phyloP scores from a whole-genome alignment of 1,284 basidiomycete genomes.

The Irpex lacteus region DNA sequence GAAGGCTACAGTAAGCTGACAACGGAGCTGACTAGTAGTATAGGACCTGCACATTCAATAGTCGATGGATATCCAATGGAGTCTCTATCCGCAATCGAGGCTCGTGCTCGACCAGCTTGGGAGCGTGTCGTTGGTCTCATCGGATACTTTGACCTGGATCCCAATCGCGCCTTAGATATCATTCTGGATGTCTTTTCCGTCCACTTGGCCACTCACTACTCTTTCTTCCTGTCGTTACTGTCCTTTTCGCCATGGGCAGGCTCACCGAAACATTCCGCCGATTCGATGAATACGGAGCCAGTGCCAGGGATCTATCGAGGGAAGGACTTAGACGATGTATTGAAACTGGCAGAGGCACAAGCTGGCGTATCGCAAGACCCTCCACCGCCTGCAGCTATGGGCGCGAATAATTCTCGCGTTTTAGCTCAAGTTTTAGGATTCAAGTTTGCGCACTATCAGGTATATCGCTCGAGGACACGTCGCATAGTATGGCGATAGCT shows the following conservation, averaged over 20 bases:
- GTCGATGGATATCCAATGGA: conserved; percentile 62
- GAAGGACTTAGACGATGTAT: conserved; percentile 64
- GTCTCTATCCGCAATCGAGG: conserved; percentile 50
- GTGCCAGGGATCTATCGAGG: conserved; percentile 46
- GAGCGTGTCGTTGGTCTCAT: conserved; percentile 85
- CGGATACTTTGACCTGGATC: conserved; percentile 95
- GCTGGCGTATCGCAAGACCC: conserved; percentile 17
- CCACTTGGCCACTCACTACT: conserved; percentile 80
- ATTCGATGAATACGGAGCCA: conserved; percentile 35
- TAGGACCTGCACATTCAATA: conserved; percentile 70
- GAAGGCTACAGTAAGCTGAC: conserved; percentile 96
- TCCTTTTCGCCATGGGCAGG: conserved; percentile 79
- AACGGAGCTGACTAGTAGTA: conserved; percentile 77
- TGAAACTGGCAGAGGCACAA: conserved; percentile 47
- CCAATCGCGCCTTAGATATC: conserved; percentile 90
- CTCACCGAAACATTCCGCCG: conserved; percentile 23
- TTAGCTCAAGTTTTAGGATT: conserved; percentile 93
- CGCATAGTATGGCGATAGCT: conserved; percentile 8
- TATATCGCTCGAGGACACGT: conserved; percentile 31
- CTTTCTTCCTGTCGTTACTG: conserved; percentile 90
- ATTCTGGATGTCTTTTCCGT: conserved; percentile 89
- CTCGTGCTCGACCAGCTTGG: conserved; percentile 78
- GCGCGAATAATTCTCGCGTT: conserved; percentile 51
- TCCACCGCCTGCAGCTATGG: conserved; percentile 17
- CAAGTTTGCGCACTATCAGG: conserved; percentile 91